Conservation (phyloP, 331 rosid species). For the Quercus lobata region DNA sequence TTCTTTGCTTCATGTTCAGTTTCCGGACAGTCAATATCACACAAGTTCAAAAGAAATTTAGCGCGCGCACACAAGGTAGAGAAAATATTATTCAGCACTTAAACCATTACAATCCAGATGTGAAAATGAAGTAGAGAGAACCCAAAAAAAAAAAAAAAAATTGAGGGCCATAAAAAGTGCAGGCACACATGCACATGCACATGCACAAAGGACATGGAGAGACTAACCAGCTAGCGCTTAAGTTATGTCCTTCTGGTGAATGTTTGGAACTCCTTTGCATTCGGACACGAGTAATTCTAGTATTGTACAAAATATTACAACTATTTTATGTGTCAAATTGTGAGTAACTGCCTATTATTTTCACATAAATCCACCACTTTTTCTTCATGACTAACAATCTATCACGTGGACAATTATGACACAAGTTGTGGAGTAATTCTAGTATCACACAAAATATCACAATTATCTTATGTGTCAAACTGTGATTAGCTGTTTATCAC, state of each 20-base stretch:
- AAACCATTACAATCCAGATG: not conserved
- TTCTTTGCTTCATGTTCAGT: conserved; percentile 15
- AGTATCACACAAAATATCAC: fast-evolving
- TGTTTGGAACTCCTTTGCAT: not conserved
- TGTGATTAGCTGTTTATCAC: fast-evolving
- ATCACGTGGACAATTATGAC: fast-evolving
- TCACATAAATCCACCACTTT: fast-evolving
- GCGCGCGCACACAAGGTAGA: not conserved
- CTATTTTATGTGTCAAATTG: too few species aligned
- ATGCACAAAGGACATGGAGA: not conserved
- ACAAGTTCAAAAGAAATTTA: not conserved
- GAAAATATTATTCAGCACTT: not conserved
- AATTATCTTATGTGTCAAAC: too few species aligned
- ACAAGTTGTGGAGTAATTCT: too few species aligned
- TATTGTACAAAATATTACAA: not conserved
- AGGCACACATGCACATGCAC: not conserved
- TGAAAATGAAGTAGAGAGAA: not conserved
- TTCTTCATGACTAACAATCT: too few species aligned
- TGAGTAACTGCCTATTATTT: fast-evolving
- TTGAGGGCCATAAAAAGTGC: not conserved
- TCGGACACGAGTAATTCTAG: not conserved
- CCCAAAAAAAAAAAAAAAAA: not conserved
- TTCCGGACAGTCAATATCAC: conserved; percentile 7
- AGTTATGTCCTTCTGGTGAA: not conserved
- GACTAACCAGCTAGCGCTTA: not conserved